Evolutionary conservation across 2,329 filamentous ascomycete species (phyloP).

Genomic region (Colletotrichum sp.): DNA sequence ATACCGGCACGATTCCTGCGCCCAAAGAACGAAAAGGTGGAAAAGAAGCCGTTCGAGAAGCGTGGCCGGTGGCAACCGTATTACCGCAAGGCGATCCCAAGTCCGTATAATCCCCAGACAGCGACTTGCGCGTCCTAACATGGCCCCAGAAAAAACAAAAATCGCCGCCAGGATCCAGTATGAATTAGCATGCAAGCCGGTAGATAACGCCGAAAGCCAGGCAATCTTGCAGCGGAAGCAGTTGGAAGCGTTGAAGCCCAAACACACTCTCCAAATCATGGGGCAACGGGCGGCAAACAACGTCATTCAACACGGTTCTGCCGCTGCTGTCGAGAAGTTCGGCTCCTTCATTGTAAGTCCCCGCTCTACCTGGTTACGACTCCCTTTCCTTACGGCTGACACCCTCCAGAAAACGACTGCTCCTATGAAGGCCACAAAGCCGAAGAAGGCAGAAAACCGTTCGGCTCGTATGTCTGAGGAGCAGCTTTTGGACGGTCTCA

Average conservation of each 20-base stretch:
- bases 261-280: constrained; percentile 55
- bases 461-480: constrained; percentile 88
- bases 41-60: constrained; percentile 52
- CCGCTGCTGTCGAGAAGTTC: constrained; percentile 51
- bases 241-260: constrained; percentile 53
- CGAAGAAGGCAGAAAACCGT: constrained; percentile 77
- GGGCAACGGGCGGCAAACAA: constrained; percentile 54
- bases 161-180: constrained; percentile 75
- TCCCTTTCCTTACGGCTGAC: constrained; percentile 3
- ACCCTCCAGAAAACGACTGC: constrained; percentile 53
- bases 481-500: constrained; percentile 85
- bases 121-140: background rate
- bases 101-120: constrained; percentile 47
- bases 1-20: constrained; percentile 63
- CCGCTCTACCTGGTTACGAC: background rate
- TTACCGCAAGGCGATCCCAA: constrained; percentile 75
- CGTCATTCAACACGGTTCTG: constrained; percentile 65
- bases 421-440: constrained; percentile 52
- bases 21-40: constrained; percentile 43
- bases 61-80: constrained; percentile 61
- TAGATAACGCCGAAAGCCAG: constrained; percentile 43
- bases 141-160: constrained; percentile 73
- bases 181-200: constrained; percentile 63
- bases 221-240: constrained; percentile 38
- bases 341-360: constrained; percentile 62